Conservation (phyloP, 2,329 filamentous ascomycete genomes). For the Zymoseptoria tritici region DNA sequence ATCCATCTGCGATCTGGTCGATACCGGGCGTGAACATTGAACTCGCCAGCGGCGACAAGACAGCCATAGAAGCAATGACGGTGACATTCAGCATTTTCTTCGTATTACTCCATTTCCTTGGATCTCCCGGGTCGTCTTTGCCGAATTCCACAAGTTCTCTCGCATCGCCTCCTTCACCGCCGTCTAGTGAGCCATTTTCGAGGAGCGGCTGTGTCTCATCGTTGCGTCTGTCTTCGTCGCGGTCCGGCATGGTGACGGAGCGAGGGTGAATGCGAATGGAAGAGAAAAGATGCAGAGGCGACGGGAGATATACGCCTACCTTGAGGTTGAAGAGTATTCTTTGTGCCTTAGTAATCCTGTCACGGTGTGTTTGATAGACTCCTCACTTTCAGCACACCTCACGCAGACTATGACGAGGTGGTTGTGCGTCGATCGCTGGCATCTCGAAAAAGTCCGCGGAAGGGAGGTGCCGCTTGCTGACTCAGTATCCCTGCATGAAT, state of each 20-base stretch:
- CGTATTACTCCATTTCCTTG: conserved; percentile 38
- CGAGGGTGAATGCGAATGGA: too few species aligned
- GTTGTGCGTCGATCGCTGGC: neutral
- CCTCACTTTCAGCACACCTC: neutral
- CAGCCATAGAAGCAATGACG: conserved; percentile 45
- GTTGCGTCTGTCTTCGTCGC: conserved; percentile 1
- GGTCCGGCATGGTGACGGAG: neutral
- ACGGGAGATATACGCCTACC: neutral
- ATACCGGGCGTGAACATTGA: conserved; percentile 49
- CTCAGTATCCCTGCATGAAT: neutral
- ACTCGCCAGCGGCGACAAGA: conserved; percentile 41
- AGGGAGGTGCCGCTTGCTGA: neutral
- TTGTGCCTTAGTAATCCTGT: neutral
- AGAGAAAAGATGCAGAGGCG: neutral
- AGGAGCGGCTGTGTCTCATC: conserved; percentile 37
- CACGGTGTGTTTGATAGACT: neutral
- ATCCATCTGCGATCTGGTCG: conserved; percentile 41
- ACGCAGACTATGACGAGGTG: neutral
- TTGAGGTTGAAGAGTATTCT: neutral
- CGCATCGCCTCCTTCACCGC: conserved; percentile 29
- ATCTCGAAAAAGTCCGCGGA: neutral
- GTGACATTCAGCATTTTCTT: conserved; percentile 44
- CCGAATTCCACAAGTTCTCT: conserved; percentile 27
- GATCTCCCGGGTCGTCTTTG: conserved; percentile 37
- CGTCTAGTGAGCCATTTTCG: conserved; percentile 28